phyloP scores from a whole-genome alignment of 371 early-diverging fungal genomes.

The Mucor indicus region DNA sequence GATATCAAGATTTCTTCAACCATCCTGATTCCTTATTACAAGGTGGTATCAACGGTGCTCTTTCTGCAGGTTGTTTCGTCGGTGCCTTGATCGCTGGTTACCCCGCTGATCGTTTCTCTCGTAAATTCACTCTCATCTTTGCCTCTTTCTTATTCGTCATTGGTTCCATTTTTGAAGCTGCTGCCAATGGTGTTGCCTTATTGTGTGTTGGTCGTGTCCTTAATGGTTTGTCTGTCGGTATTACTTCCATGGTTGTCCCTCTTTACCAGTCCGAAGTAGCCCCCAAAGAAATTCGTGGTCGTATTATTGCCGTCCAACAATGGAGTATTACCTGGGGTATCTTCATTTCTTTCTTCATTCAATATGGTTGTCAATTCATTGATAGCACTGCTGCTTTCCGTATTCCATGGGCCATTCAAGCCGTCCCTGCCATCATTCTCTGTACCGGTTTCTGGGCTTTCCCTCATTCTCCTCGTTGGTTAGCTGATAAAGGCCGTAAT shows the following conservation, averaged over 20 bases:
- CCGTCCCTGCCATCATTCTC: constrained; percentile 74
- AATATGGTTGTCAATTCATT: constrained; percentile 21
- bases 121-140: constrained; percentile 37
- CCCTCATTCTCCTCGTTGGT: constrained; percentile 44
- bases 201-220: constrained; percentile 39
- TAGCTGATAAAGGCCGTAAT: constrained; percentile 51
- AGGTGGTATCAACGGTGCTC: constrained; percentile 61
- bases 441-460: constrained; percentile 57
- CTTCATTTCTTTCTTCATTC: constrained; percentile 37
- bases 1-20: constrained; percentile 55
- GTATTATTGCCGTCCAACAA: constrained; percentile 68
- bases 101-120: constrained; percentile 38
- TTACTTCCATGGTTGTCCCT: constrained; percentile 43
- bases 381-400: constrained; percentile 63
- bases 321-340: constrained; percentile 73
- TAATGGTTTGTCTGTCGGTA: constrained; percentile 42
- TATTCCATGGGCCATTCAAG: constrained; percentile 79
- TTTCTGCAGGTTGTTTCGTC: constrained; percentile 40
- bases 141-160: constrained; percentile 32
- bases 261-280: constrained; percentile 62
- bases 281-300: constrained; percentile 62
- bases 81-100: constrained; percentile 44
- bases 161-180: constrained; percentile 38
- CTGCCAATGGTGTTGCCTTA: constrained; percentile 32
- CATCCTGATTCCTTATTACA: constrained; percentile 43